Base-by-base conservation (phyloP, 495 filamentous ascomycete genomes). In the Aspergillus affinis region DNA sequence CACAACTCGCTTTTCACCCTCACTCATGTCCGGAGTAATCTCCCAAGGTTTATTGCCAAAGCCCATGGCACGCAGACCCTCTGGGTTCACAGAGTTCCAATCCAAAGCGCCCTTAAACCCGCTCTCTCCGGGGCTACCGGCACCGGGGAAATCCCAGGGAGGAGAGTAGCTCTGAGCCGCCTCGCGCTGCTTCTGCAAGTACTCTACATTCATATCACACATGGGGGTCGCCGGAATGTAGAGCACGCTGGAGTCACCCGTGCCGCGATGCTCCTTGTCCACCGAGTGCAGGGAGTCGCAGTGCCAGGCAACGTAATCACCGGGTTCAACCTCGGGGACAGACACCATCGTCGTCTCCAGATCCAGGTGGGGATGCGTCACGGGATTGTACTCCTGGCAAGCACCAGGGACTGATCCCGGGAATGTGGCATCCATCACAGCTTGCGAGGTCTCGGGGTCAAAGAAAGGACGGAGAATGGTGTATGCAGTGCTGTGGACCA, bases 221-320 rank as follows among this genome's bases (percentile, higher is more conserved):
- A 91, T 80, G 3, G 92, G 92, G 49, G 89, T 93, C 8, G 89
- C 85, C 0, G 92, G 92, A 57, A 97, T 95, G 64, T 97, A 96
- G 45, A 97, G 66, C 1, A 96, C 92, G 50, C 86, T 90, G 0
- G 87, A 88, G 67, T 96, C 92, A 0, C 77, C 72, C 17, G 67
- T 76, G 6, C 92, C 92, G 3, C 72, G 74, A 68, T 97, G 92
- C 9, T 85, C 74, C 54, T 85, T 89, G 66, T 97, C 92, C 1
- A 97, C 92, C 0, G 90, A 86, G 65, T 97, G 92, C 85, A 65
- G 82, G 71, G 86, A 60, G 52, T 96, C 92, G 65, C 92, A 96
- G 71, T 97, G 92, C 92, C 92, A 97, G 2, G 86, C 86, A 0
- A 97, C 92, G 69, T 88, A 95, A 68, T 96, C 92, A 2, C 92